These are phyloP conservation scores for Nectriaceae sp. DNA, from an alignment of 2,329 filamentous ascomycete genomes.

Conservation along the genomic window DNA sequence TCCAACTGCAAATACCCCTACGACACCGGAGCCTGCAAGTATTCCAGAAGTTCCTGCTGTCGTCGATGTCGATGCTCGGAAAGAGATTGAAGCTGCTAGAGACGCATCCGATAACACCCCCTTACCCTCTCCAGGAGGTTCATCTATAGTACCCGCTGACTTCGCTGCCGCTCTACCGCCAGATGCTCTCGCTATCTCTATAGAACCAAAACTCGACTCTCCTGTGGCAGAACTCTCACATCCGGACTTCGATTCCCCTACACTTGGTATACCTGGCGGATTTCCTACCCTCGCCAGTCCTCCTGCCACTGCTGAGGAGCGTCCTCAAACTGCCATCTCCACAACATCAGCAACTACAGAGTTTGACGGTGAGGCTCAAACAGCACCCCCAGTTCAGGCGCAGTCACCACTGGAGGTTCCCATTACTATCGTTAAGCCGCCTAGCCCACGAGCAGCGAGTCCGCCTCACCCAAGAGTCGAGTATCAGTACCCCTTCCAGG, in stretches of 20 bases:
- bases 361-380: constrained; percentile 73
- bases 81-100: constrained; percentile 9
- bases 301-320: constrained; percentile 44
- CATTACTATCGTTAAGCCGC: constrained; percentile 29
- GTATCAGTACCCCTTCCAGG: constrained; percentile 54
- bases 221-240: constrained; percentile 8
- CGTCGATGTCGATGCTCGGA: constrained; percentile 6
- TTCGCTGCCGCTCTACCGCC: constrained; percentile 26
- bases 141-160: constrained; percentile 20
- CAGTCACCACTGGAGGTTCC: constrained; percentile 26
- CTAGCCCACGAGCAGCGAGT: constrained; percentile 29
- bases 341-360: constrained; percentile 64
- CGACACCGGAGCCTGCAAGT: constrained; percentile 3
- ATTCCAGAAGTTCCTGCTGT: neutral
- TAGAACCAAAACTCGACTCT: constrained; percentile 13
- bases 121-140: constrained; percentile 17
- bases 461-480: constrained; percentile 37
- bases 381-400: constrained; percentile 48
- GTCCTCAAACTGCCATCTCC: constrained; percentile 61
- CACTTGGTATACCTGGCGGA: constrained; percentile 65
- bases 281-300: constrained; percentile 50
- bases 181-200: constrained; percentile 17
- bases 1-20: constrained; percentile 3
- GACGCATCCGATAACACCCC: constrained; percentile 10
- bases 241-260: constrained; percentile 58